Evolutionary conservation across 2,329 filamentous ascomycete species (phyloP).

Genomic region (Fusarium aywerte): DNA sequence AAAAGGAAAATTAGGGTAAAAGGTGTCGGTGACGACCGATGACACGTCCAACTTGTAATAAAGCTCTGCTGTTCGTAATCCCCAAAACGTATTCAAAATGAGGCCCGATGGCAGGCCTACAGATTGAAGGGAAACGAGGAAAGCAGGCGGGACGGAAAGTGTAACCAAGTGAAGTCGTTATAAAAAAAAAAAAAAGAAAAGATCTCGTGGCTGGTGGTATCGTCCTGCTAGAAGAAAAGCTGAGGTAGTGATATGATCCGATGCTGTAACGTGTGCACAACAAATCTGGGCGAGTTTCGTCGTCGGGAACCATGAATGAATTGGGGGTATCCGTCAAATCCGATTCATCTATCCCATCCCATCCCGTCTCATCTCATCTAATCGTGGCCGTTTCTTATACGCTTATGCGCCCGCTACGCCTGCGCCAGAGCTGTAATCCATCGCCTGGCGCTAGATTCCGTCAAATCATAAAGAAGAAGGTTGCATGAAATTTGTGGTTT

Average conservation of each 20-base stretch:
- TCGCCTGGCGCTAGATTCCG: slow-evolving; percentile 38
- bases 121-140: neutral
- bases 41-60: slow-evolving; percentile 29
- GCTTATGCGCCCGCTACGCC: slow-evolving; percentile 35
- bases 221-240: slow-evolving; percentile 17
- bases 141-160: slow-evolving; percentile 27
- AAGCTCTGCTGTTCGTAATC: slow-evolving; percentile 20
- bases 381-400: slow-evolving; percentile 38
- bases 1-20: slow-evolving; percentile 36
- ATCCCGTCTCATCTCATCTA: slow-evolving; percentile 38
- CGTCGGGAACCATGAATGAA: slow-evolving; percentile 31
- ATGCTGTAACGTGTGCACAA: slow-evolving; percentile 22
- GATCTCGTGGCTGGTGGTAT: slow-evolving; percentile 11
- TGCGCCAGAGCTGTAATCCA: slow-evolving; percentile 27
- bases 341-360: slow-evolving; percentile 37
- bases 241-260: slow-evolving; percentile 18
- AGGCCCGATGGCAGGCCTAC: neutral
- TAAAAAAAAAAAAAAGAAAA: no score
- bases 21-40: slow-evolving; percentile 39
- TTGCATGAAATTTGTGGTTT: slow-evolving; percentile 27
- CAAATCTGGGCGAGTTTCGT: slow-evolving; percentile 25
- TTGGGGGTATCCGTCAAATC: slow-evolving; percentile 41
- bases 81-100: slow-evolving; percentile 3
- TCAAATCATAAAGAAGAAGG: slow-evolving; percentile 41
- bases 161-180: slow-evolving; percentile 38